Conservation (phyloP, 139 green algal genomes). For the Chlorokybus atmophyticus region DNA sequence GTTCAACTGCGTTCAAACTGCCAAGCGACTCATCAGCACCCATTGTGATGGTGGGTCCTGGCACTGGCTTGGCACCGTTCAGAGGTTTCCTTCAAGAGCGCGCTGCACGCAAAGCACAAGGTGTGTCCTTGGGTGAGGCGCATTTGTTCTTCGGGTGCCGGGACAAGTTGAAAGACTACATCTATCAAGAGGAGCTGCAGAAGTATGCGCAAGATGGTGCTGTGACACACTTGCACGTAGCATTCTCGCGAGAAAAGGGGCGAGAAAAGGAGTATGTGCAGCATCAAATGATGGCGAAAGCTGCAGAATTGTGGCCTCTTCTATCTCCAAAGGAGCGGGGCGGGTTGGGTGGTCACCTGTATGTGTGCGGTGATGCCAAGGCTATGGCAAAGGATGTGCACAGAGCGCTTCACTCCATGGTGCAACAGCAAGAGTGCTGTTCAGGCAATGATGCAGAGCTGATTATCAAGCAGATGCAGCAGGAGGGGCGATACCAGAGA, state of each 20-base stretch:
- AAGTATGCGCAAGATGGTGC: constrained; percentile 3
- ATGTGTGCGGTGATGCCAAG: constrained; percentile 93
- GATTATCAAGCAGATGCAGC: too few relatives aligned
- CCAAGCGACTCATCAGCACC: constrained; percentile 47
- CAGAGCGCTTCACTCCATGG: too few relatives aligned
- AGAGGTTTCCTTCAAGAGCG: constrained; percentile 84
- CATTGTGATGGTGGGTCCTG: constrained; percentile 90
- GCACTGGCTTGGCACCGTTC: constrained; percentile 92
- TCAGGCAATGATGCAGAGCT: too few relatives aligned
- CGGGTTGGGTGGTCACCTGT: constrained; percentile 42
- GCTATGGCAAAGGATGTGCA: constrained; percentile 94
- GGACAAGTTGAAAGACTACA: constrained; percentile 16
- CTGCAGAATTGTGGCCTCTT: constrained; percentile 25
- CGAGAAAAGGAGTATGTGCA: constrained; percentile 24
- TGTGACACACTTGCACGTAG: constrained; percentile 16
- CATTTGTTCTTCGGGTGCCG: constrained; percentile 27
- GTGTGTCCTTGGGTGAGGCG: constrained; percentile 16
- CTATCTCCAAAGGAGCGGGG: constrained; percentile 3
- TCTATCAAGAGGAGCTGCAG: constrained; percentile 33
- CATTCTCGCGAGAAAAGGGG: constrained; percentile 20
- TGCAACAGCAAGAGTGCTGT: too few relatives aligned
- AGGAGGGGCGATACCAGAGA: too few relatives aligned
- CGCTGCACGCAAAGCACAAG: constrained; percentile 21
- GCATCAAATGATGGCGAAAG: constrained; percentile 20
- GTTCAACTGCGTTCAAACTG: constrained; percentile 74